Base-by-base conservation (phyloP, 148 eudicot species). In the Rhododendron kiyosumense region DNA sequence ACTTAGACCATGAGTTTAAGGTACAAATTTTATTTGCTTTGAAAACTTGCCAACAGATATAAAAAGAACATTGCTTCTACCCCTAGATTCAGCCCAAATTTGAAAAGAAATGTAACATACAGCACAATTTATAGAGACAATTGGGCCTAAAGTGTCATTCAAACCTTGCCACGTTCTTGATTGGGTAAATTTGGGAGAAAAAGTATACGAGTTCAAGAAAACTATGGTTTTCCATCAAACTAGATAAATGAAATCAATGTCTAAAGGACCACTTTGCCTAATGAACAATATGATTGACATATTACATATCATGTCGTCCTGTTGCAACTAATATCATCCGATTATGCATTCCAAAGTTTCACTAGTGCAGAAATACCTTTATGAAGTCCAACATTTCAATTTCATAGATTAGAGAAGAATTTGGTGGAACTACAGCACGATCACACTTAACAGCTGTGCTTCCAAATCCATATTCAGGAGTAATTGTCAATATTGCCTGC, bases 301-400 rank as follows among this genome's bases (percentile, higher is more conserved):
- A 24, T 36, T 22, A 34, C 5, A 26, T 41, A 82, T 83, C 59
- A 17, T 45, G 24, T n/a, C 17, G 54, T 83, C 76, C 26, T 24
- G 28, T n/a, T 12, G 46, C 49, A 26, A 52, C 78, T 67, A 67
- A 65, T 26, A 67, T 41, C 38, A 63, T 14, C 34, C 48, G 11
- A 24, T 43, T 48, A 20, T 81, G 3, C 5, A 3, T 69, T 84
- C 11, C 54, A 51, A 32, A 0, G 3, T 57, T 84, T 81, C 57
- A 79, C 34, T 32, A 74, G 26, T 5, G 69, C 2, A 79, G 63
- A 63, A 49, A 76, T 78, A 93, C 96, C 96, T 89, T 92, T 26
- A 87, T 59, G 83, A 91, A 92, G 85, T 94, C 91, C 85, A 92
- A 81, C 93, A 92, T 90, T 89, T 94, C 93, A 81, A 92, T 89